Conservation (phyloP, 495 filamentous ascomycete species). For the Xylaria bambusicola region DNA sequence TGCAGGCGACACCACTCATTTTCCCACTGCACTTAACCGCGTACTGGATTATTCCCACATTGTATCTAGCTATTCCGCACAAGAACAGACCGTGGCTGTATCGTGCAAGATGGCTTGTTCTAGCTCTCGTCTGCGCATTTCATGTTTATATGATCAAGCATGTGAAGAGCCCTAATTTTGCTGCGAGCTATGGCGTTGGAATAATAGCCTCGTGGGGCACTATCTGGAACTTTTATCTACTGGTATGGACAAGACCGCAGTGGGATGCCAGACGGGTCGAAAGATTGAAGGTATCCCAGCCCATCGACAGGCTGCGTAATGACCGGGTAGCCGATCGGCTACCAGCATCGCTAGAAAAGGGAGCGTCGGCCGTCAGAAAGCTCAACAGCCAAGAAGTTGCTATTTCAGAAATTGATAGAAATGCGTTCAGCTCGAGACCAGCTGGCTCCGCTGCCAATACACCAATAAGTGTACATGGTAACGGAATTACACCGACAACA, state of each 20-base stretch:
- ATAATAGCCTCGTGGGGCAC: constrained; percentile 65
- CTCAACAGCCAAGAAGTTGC: background rate
- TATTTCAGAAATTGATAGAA: background rate
- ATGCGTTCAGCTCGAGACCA: background rate
- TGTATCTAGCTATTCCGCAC: constrained; percentile 64
- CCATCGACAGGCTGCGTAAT: constrained; percentile 24
- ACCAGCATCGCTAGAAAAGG: background rate
- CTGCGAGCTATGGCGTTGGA: constrained; percentile 67
- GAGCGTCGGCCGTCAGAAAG: background rate
- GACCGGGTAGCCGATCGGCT: background rate
- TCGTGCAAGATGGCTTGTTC: constrained; percentile 54
- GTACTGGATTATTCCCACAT: constrained; percentile 49
- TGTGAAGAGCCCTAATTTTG: constrained; percentile 57
- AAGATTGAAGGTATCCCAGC: constrained; percentile 41
- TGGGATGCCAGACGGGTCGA: constrained; percentile 68
- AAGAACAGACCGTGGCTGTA: constrained; percentile 49
- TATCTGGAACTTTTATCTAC: constrained; percentile 62
- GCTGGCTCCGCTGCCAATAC: background rate
- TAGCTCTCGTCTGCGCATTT: constrained; percentile 41
- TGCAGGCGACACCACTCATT: constrained; percentile 50
- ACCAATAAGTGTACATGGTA: background rate
- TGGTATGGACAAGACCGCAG: constrained; percentile 68
- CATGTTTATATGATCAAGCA: constrained; percentile 48
- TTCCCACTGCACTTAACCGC: constrained; percentile 56
- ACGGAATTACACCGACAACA: background rate